phyloP scores from a whole-genome alignment of 805 yeast genomes.

The Saitoella complicata region DNA sequence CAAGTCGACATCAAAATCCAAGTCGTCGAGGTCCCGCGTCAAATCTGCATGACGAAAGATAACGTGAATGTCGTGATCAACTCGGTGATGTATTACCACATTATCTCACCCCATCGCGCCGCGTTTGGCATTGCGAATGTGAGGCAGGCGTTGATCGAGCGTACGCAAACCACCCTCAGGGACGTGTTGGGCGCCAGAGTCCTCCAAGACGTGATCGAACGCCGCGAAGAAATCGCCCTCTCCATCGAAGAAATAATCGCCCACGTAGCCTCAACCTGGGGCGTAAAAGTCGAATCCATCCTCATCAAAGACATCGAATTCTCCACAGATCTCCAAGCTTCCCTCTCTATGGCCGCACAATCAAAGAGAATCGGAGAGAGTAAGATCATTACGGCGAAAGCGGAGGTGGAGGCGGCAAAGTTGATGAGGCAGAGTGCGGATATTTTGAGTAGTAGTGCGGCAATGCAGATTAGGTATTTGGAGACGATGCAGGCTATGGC shows the following conservation, averaged over 20 bases:
- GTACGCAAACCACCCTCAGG: constrained; percentile 58
- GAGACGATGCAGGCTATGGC: constrained; percentile 72
- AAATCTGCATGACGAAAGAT: constrained; percentile 54
- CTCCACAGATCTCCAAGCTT: constrained; percentile 37
- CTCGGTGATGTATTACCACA: constrained; percentile 51
- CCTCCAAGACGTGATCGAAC: constrained; percentile 57
- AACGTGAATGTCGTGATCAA: constrained; percentile 47
- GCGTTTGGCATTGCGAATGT: constrained; percentile 40
- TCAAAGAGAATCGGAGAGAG: constrained; percentile 62
- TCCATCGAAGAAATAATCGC: constrained; percentile 45
- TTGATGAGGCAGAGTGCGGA: constrained; percentile 68
- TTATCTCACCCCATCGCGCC: constrained; percentile 53
- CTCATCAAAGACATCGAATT: constrained; percentile 49
- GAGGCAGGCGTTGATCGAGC: constrained; percentile 39
- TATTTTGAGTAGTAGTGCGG: constrained; percentile 55
- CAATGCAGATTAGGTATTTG: constrained; percentile 62
- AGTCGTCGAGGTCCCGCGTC: constrained; percentile 50
- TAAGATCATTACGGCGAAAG: constrained; percentile 57
- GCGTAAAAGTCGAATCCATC: constrained; percentile 50
- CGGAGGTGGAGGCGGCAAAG: constrained; percentile 61
- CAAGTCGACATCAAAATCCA: constrained; percentile 38
- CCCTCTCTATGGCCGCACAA: constrained; percentile 60
- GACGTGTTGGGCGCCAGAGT: constrained; percentile 52
- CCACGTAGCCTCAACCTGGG: constrained; percentile 52
- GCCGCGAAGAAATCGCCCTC: constrained; percentile 54